These are phyloP conservation scores for Coffea humblotiana DNA, from an alignment of 305 asterid species.

Conservation along the genomic window DNA sequence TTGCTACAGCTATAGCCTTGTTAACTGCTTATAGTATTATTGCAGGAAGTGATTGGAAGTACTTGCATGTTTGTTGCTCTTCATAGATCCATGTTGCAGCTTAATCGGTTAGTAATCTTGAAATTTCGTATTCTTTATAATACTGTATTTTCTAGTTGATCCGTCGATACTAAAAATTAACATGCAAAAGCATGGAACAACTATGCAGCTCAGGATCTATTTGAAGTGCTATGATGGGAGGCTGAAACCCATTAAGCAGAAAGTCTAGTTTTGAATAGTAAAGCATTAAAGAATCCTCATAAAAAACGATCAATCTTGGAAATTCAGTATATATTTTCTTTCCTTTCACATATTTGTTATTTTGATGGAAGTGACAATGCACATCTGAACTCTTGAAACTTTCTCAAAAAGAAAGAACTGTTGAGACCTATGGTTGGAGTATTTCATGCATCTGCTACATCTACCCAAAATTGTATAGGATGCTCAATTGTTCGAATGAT, in stretches of 20 bases:
- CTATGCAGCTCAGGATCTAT: not conserved
- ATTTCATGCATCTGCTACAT: not conserved
- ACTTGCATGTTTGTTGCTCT: constrained; percentile 74
- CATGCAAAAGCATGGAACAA: not conserved
- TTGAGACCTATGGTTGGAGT: no score
- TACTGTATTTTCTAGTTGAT: not conserved
- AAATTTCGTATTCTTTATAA: constrained; percentile 18
- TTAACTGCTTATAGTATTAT: not conserved
- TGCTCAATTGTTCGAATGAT: not conserved
- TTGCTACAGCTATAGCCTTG: not conserved
- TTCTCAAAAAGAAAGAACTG: no score
- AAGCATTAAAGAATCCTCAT: not conserved
- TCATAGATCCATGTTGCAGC: constrained; percentile 84
- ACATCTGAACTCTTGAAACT: no score
- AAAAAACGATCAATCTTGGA: no score
- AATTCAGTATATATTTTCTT: no score
- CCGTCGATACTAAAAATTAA: not conserved
- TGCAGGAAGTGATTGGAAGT: constrained; percentile 90
- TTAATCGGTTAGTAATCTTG: constrained; percentile 57
- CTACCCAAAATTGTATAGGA: not conserved
- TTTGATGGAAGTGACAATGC: no score
- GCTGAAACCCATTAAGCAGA: not conserved
- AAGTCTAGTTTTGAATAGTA: not conserved
- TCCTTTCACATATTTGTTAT: not conserved
- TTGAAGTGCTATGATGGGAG: no score